Base-by-base conservation (phyloP, 108 stramenopile genomes). In the Schizochytrium sp. region DNA sequence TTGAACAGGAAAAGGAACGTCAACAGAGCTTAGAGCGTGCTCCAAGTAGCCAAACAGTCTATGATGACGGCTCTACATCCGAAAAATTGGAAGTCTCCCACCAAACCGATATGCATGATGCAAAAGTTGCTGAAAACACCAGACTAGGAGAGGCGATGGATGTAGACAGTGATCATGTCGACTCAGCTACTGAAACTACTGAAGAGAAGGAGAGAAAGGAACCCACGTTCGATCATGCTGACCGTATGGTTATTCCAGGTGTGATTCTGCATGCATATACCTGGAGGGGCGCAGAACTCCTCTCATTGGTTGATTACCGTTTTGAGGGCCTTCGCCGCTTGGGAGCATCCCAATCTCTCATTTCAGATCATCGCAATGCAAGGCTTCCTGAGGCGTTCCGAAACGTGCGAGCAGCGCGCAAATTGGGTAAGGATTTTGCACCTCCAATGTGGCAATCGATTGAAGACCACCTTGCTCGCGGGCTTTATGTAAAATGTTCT, bases 171-270 rank as follows among this genome's bases (percentile, higher is more conserved):
- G 59, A 88, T 60, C 90, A 89, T 59, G 91, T 91, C 10, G 93
- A 87, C 3, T 28, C 90, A 17, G 90, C 91, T 17, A 91, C 95
- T 88, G 95, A 96, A 88, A 96, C 95, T 8, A 95, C 96, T 44
- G 94, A 94, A 58, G 96, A 96, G 90, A 95, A 93, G 87, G 95
- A 95, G 59, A 61, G 95, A 41, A 93, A 93, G 61, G 94, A 94
- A 61, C 91, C 91, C 61, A 87, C 96, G 61, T 89, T 96, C 88
- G 94, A 94, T 72, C 45, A 93, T 46, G 38, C 28, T 49, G 42
- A 45, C 41, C 45, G 91, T 46, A 61, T 88, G 72, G 87, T 73
- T 58, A 53, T 87, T 19, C 69, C 19, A 42, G 57, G 57, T 47
- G 83, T 50, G 12, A 17, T 89, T 10, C 45, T 42, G 89, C 56